These are phyloP conservation scores for Fusarium nygamai DNA, from an alignment of 2,329 filamentous ascomycete species.

Conservation along the genomic window DNA sequence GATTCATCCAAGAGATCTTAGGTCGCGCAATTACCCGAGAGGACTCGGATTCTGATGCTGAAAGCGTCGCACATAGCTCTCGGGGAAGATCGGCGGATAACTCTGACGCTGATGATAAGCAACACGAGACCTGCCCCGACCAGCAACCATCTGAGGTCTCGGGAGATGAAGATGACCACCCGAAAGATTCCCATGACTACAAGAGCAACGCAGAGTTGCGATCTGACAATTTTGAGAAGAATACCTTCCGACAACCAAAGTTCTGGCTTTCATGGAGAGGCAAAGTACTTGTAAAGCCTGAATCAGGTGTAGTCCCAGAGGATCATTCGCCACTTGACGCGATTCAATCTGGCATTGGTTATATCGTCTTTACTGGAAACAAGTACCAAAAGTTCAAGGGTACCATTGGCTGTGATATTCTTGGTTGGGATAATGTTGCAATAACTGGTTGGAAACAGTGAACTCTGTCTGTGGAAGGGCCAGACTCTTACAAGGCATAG, in stretches of 20 bases:
- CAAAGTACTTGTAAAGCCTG: not conserved
- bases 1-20: not conserved
- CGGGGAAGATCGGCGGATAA: not conserved
- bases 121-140: too few relatives aligned
- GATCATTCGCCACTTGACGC: not conserved
- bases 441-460: not conserved
- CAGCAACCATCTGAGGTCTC: not conserved
- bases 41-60: not conserved
- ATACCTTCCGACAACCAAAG: constrained; percentile 22
- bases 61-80: too few relatives aligned
- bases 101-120: not conserved
- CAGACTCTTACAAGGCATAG: too few relatives aligned
- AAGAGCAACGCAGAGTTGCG: not conserved
- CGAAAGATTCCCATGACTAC: not conserved
- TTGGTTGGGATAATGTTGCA: not conserved
- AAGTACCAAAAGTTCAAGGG: constrained; percentile 9
- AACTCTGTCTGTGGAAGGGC: not conserved
- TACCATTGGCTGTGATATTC: not conserved
- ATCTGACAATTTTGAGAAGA: constrained; percentile 16
- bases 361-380: constrained; percentile 9
- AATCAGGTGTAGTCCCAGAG: rapidly evolving
- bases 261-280: constrained; percentile 24
- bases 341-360: constrained; percentile 7
- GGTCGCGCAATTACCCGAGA: not conserved
- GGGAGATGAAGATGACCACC: not conserved